Percentiles rank a stretch among this genome's conserved stretches.
phyloP scores from a whole-genome alignment of 2,329 filamentous ascomycete species.

The Byssochlamys sp. region DNA sequence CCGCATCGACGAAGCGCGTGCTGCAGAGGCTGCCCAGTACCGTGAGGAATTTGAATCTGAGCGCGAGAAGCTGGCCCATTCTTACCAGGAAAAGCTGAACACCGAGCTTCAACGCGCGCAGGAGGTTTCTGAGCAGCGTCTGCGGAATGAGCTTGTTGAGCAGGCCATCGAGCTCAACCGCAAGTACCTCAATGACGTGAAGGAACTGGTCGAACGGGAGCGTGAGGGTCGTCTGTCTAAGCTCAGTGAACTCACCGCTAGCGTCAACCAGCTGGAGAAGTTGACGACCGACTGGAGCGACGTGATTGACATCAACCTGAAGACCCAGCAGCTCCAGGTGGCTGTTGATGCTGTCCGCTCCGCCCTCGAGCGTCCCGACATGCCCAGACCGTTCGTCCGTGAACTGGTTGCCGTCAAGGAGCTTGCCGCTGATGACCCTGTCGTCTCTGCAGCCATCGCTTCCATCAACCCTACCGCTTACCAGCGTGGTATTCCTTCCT shows the following conservation, averaged over 20 bases:
- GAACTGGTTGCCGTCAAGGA: constrained; percentile 93
- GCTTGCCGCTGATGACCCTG: constrained; percentile 70
- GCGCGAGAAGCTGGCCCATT: constrained; percentile 65
- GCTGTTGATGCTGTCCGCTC: constrained; percentile 87
- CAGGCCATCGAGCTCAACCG: constrained; percentile 84
- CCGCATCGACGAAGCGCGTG: constrained; percentile 76
- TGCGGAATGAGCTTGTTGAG: constrained; percentile 77
- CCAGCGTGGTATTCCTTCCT: constrained; percentile 77
- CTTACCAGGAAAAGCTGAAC: constrained; percentile 70
- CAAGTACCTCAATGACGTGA: constrained; percentile 68
- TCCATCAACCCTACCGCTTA: constrained; percentile 91
- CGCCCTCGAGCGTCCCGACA: constrained; percentile 63
- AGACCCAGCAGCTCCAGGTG: constrained; percentile 91
- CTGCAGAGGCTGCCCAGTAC: constrained; percentile 70
- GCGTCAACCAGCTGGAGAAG: constrained; percentile 74
- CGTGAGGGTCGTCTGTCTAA: constrained; percentile 77
- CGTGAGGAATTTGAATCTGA: constrained; percentile 81
- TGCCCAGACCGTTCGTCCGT: constrained; percentile 75
- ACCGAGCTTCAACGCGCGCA: constrained; percentile 70
- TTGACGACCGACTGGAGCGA: constrained; percentile 82
- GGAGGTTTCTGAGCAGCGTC: constrained; percentile 70
- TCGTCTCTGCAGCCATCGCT: constrained; percentile 88
- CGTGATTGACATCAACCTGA: constrained; percentile 79
- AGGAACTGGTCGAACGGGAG: constrained; percentile 76
- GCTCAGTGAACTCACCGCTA: constrained; percentile 66